A percentile compares a stretch with the other conserved stretches of the same genome.
Conservation (phyloP, 768 basidiomycete species). For the Tulasnella sp. region DNA sequence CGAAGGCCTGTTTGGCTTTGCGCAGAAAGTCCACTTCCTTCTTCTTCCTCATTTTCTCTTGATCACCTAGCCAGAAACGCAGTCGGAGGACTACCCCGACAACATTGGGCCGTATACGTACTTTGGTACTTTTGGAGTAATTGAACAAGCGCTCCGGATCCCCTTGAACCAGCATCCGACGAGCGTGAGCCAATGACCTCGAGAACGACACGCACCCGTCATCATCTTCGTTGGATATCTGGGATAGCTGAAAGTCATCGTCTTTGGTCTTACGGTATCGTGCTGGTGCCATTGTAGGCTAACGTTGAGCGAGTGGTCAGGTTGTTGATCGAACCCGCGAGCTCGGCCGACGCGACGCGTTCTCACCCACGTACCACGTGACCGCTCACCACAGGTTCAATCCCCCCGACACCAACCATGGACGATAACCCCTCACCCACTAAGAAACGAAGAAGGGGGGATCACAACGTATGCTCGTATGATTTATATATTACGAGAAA, state of each 20-base stretch:
- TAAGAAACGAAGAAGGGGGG: not conserved
- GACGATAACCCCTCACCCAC: too few relatives aligned
- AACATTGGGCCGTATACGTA: not conserved
- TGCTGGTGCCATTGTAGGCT: not conserved
- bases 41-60: slow-evolving; percentile 1
- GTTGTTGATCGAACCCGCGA: not conserved
- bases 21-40: slow-evolving; percentile 7
- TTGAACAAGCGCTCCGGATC: not conserved
- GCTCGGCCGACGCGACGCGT: not conserved
- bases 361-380: not conserved
- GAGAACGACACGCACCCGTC: slow-evolving; percentile 2
- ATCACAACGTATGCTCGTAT: not conserved
- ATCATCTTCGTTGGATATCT: slow-evolving; percentile 7
- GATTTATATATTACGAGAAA: not conserved
- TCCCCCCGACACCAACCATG: not conserved
- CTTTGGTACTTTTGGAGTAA: not conserved
- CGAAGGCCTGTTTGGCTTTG: not conserved
- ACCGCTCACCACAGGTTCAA: not conserved
- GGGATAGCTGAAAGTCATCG: slow-evolving; percentile 6
- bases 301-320: not conserved
- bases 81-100: not conserved
- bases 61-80: not conserved
- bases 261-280: not conserved
- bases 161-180: not conserved
- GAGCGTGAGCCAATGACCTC: not conserved